Conservation (phyloP, 345 rosid genomes). For the Aquilaria malaccensis region DNA sequence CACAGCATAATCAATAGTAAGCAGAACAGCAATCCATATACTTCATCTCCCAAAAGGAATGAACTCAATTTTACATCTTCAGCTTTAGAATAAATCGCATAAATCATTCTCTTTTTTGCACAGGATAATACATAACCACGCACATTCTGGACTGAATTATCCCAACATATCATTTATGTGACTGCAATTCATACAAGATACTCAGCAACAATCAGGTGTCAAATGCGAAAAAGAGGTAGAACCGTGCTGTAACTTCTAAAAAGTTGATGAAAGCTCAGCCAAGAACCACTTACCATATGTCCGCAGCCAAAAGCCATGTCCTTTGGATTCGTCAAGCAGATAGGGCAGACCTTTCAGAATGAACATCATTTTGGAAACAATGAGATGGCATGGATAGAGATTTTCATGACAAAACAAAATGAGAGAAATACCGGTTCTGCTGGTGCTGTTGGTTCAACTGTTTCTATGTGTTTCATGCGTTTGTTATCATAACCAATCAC, state of each 20-base stretch:
- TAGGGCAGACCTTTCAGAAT: slow-evolving; percentile 71
- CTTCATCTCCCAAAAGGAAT: too few species aligned
- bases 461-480: slow-evolving; percentile 21
- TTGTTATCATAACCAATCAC: slow-evolving; percentile 26
- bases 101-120: too few species aligned
- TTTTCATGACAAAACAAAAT: not conserved
- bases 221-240: too few species aligned
- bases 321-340: slow-evolving; percentile 85
- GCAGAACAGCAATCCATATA: too few species aligned
- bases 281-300: slow-evolving; percentile 53
- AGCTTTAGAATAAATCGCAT: too few species aligned
- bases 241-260: too few species aligned
- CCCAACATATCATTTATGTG: too few species aligned
- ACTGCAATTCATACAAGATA: too few species aligned
- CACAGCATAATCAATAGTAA: not conserved
- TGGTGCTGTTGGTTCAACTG: slow-evolving; percentile 27
- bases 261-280: not conserved
- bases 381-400: slow-evolving; percentile 3
- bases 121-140: too few species aligned
- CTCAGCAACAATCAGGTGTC: too few species aligned
- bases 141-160: too few species aligned
- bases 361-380: slow-evolving; percentile 4
- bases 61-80: too few species aligned
- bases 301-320: slow-evolving; percentile 99
- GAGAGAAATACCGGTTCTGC: slow-evolving; percentile 35